These are phyloP conservation scores for Solanum chacoense DNA, from an alignment of 305 asterid genomes.

Conservation along the genomic window DNA sequence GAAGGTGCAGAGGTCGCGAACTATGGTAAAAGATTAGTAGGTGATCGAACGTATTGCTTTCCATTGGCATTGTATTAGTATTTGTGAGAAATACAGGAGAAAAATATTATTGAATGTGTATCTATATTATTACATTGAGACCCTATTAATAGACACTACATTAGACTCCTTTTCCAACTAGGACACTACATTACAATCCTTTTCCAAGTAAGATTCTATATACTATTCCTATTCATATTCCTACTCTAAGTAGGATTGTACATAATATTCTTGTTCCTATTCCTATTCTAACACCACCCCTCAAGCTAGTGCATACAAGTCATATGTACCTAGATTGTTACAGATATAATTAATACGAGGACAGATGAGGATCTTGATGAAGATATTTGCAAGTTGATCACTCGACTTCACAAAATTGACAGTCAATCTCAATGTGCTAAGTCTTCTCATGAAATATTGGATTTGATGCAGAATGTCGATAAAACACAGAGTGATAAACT, in stretches of 20 bases:
- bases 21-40: neutral
- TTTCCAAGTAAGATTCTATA: neutral
- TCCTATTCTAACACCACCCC: neutral
- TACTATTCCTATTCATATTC: neutral
- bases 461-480: neutral
- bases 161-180: neutral
- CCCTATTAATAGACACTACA: neutral
- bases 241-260: neutral
- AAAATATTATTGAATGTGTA: neutral
- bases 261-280: neutral
- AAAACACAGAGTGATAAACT: neutral
- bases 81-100: neutral
- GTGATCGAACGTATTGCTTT: neutral
- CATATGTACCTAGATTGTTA: neutral
- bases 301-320: neutral
- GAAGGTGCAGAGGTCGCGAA: neutral
- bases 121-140: neutral
- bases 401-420: neutral
- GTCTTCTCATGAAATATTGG: neutral
- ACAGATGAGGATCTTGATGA: neutral
- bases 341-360: neutral
- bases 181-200: neutral
- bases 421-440: neutral
- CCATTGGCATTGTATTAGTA: neutral
- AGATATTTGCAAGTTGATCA: neutral